Evolutionary conservation across 495 filamentous ascomycete species (phyloP).

Genomic region (Sabuloglossum arenarium): DNA sequence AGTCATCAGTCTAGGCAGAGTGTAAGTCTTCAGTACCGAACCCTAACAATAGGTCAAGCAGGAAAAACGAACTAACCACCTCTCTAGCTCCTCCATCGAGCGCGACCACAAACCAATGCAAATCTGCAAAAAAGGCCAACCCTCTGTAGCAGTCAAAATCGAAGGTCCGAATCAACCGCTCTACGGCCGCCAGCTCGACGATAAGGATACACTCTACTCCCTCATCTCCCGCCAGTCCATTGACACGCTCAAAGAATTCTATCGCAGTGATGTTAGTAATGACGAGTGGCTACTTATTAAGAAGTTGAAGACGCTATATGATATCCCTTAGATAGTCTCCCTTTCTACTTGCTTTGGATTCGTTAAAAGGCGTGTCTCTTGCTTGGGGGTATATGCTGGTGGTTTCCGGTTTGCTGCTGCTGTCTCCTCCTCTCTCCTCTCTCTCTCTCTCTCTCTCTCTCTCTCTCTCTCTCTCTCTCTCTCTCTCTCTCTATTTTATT

Average conservation of each 20-base stretch:
- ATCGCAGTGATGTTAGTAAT: constrained; percentile 68
- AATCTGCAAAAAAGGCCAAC: constrained; percentile 86
- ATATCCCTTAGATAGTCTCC: constrained; percentile 37
- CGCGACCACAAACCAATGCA: constrained; percentile 89
- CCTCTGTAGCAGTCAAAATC: constrained; percentile 93
- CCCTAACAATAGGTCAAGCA: constrained; percentile 2
- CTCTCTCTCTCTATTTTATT: too few relatives aligned
- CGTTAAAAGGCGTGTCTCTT: too few relatives aligned
- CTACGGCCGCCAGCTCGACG: constrained; percentile 90
- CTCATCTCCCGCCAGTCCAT: constrained; percentile 73
- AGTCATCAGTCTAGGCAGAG: constrained; percentile 68
- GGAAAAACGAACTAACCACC: constrained; percentile 6
- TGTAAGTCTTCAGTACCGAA: constrained; percentile 55
- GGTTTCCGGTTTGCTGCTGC: too few relatives aligned
- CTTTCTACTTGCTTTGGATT: too few relatives aligned
- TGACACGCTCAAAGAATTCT: constrained; percentile 92
- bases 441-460: too few relatives aligned
- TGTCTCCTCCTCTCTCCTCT: too few relatives aligned
- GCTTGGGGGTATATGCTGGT: too few relatives aligned
- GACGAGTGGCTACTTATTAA: constrained; percentile 88
- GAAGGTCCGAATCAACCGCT: constrained; percentile 87
- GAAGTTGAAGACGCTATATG: constrained; percentile 86
- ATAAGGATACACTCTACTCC: constrained; percentile 75
- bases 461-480: too few relatives aligned
- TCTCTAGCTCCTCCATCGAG: constrained; percentile 67